phyloP scores from a whole-genome alignment of 2,329 filamentous ascomycete species.

The Hymenoscyphus albidus region DNA sequence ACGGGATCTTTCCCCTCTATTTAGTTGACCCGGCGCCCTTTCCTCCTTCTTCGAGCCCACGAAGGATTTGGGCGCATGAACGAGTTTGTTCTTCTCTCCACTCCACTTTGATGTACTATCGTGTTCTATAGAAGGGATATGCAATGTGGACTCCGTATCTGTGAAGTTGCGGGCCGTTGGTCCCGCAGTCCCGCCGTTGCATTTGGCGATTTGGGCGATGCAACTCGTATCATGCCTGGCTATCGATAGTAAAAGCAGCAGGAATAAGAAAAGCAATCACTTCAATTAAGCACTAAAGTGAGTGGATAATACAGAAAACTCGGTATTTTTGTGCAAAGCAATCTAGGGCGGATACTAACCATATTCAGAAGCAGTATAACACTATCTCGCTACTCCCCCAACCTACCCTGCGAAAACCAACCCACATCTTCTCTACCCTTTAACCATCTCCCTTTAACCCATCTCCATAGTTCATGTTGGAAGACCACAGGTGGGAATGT shows the following conservation, averaged over 20 bases:
- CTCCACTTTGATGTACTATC: slow-evolving; percentile 1
- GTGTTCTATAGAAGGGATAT: slow-evolving; percentile 1
- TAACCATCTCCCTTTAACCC: background rate
- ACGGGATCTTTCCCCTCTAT: background rate
- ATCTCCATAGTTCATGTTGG: slow-evolving; percentile 3
- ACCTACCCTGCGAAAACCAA: no score
- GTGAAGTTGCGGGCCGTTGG: slow-evolving; percentile 22
- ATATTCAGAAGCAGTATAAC: no score
- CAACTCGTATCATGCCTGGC: slow-evolving; percentile 5
- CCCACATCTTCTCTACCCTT: no score
- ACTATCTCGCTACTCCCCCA: no score
- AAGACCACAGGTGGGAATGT: slow-evolving; percentile 7
- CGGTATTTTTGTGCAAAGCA: no score
- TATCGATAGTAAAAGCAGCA: slow-evolving; percentile 3
- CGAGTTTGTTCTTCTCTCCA: background rate
- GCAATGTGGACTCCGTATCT: slow-evolving; percentile 6
- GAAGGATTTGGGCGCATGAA: background rate
- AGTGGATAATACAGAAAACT: no score
- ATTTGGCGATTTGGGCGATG: slow-evolving; percentile 11
- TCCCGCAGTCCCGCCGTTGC: slow-evolving; percentile 18
- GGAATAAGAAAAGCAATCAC: background rate
- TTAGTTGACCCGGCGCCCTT: background rate
- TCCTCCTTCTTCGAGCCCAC: background rate
- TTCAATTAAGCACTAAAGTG: no score
- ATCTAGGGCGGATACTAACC: no score